Evolutionary conservation across 108 stramenopile genomes (phyloP), one percentile per base, ranked within the genome.

Genomic region (Aurantiochytrium sp.): DNA sequence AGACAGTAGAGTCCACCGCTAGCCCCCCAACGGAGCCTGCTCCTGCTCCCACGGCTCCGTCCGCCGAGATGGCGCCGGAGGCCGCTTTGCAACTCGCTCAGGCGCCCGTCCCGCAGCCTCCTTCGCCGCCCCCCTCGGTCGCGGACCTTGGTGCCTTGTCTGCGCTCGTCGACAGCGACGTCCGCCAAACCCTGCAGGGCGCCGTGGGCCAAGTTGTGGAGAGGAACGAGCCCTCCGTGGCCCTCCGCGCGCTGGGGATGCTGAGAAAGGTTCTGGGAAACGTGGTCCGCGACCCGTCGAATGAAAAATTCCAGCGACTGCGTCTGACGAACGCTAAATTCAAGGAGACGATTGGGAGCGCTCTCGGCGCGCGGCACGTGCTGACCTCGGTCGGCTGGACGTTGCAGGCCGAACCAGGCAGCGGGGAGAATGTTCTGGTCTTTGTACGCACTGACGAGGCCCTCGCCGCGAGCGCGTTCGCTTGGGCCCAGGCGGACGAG

Each of bases 331-430:
- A 81, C 24, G 27, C 73, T 8, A 81, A 81, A 24, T 41, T 81
- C 12, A 22, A 48, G 19, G 45, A 81, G 39, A 24, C 45, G 12
- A 48, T 81, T 8, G 73, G 42, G 6, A 21, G 19, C 32, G 73
- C 30, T 48, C 73, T 81, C 24, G 73, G 73, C 10, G 73, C 73
- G 0, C 73, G 45, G 42, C 39, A 81, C 73, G 73, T 81, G n/a
- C 45, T 81, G 12, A 21, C 73, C 6, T 12, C 39, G 45, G 24
- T 42, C n/a, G 73, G 73, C 3, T 81, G 73, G 73, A 24, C 6
- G 17, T 12, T 48, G 39, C 39, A 27, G n/a, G 24, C 6, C 12
- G 73, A 81, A 6, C 8, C 8, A 15, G 59, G 8, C 8, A 8
- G 19, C 8, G 59, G 59, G 22, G 32, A 65, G 34, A 19, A 34